Evolutionary conservation across 495 filamentous ascomycete genomes (phyloP), one percentile per base, ranked within the genome.

Genomic region (Lasiosphaeria hispida): DNA sequence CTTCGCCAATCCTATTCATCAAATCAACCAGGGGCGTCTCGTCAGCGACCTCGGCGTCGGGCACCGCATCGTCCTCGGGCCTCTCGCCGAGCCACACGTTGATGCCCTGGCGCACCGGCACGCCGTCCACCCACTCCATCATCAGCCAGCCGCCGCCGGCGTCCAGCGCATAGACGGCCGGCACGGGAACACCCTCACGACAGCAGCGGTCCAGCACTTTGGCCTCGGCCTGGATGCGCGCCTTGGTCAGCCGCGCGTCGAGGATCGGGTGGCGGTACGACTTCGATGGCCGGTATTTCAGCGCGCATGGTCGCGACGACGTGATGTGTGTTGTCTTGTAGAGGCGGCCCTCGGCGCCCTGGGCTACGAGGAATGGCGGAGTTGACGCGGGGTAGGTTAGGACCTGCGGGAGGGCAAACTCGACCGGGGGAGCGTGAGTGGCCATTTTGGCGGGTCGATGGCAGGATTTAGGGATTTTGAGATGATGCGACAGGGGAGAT

Each of bases 321-420:
- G 79, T 66, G 63, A 96, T 88, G 76, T 89, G 92, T 62, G 82
- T 85, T 8, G 92, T 93, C 63, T 83, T 83, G 88, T 92, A 97
- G 69, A 98, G 80, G 65, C 92, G 90, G 45, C 89, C 91, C 83
- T 98, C 94, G 71, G 94, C 94, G 76, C 94, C 94, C 80, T 97
- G 94, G 38, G 87, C 83, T 57, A 97, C 81, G 65, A 94, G 75
- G 70, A 59, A 74, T 48, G 82, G 76, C 14, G 83, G 77, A 64
- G 73, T 58, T 38, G 83, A 80, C 64, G 83, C 73, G 65, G 78
- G 79, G 80, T 90, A 86, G 52, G 83, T 85, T 14, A 83, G 73
- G 61, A 82, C 70, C 40, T 78, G 61, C 17, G 90, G 90, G 60
- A 89, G 87, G 54, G 80, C 71, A 37, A 77, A 78, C 36, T 70